Evolutionary conservation across 495 filamentous ascomycete species (phyloP).

Genomic region (Penicillium paradoxum): DNA sequence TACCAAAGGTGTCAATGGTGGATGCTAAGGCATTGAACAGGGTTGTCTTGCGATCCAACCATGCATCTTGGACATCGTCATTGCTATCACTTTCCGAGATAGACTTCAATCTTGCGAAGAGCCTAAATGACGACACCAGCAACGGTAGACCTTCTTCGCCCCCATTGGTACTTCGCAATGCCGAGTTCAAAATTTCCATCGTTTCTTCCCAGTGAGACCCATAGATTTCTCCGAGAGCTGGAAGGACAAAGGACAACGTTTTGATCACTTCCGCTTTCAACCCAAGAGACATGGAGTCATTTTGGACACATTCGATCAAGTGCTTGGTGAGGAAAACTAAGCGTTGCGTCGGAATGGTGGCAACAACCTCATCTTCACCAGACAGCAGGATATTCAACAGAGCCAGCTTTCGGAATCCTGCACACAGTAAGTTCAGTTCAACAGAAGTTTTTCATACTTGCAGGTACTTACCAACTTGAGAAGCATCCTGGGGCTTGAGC

Average conservation of each 20-base stretch:
- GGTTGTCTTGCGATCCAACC: constrained; percentile 46
- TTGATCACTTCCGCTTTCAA: constrained; percentile 54
- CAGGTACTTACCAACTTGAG: constrained; percentile 35
- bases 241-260: constrained; percentile 59
- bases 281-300: constrained; percentile 35
- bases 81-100: constrained; percentile 60
- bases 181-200: constrained; percentile 50
- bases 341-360: constrained; percentile 67
- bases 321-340: constrained; percentile 79
- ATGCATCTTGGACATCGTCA: constrained; percentile 77
- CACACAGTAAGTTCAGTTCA: constrained; percentile 14
- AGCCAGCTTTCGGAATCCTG: constrained; percentile 50
- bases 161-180: constrained; percentile 46
- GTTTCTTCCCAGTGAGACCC: constrained; percentile 77
- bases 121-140: constrained; percentile 64
- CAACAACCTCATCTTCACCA: constrained; percentile 44
- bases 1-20: constrained; percentile 40
- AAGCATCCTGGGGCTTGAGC: constrained; percentile 37
- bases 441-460: background rate
- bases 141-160: constrained; percentile 53
- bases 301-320: constrained; percentile 63
- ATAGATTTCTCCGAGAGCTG: constrained; percentile 69
- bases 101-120: constrained; percentile 57
- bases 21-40: constrained; percentile 55
- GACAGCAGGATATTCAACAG: constrained; percentile 55